Evolutionary conservation across 345 rosid genomes (phyloP).

Genomic region (Brassica juncea): DNA sequence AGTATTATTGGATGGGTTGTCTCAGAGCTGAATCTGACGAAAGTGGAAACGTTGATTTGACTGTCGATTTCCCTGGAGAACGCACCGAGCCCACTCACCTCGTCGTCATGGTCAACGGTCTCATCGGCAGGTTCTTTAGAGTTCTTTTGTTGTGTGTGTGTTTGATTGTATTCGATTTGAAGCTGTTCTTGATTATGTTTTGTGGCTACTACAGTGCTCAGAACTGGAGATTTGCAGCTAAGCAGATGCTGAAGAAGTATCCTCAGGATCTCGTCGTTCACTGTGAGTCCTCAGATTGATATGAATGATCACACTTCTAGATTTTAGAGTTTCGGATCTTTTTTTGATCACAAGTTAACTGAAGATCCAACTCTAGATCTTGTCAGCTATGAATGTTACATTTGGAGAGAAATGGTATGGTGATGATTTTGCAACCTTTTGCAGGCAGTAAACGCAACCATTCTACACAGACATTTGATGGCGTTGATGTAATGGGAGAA

Average conservation of each 20-base stretch:
- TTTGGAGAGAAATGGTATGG: not conserved
- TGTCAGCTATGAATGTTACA: not conserved
- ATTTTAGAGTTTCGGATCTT: not conserved
- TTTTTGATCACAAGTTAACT: not conserved
- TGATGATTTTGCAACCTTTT: slow-evolving; percentile 6
- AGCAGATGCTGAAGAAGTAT: slow-evolving; percentile 62
- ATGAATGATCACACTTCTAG: not conserved
- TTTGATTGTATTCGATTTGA: slow-evolving; percentile 10
- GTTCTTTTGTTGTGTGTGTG: slow-evolving; percentile 1
- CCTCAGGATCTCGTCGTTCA: slow-evolving; percentile 65
- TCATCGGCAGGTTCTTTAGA: slow-evolving; percentile 65
- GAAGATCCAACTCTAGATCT: slow-evolving; percentile 16
- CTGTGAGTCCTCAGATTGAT: slow-evolving; percentile 50
- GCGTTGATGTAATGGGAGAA: slow-evolving; percentile 88
- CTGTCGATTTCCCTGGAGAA: slow-evolving; percentile 49
- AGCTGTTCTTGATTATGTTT: not conserved
- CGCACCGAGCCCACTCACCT: slow-evolving; percentile 58
- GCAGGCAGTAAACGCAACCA: slow-evolving; percentile 78
- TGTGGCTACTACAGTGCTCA: slow-evolving; percentile 48
- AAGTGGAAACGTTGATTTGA: slow-evolving; percentile 54
- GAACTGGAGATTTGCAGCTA: slow-evolving; percentile 79
- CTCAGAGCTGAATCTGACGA: slow-evolving; percentile 49
- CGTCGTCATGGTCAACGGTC: slow-evolving; percentile 83
- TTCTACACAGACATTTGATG: slow-evolving; percentile 64
- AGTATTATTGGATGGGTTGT: slow-evolving; percentile 51